phyloP scores from a whole-genome alignment of 2,329 filamentous ascomycete species.

The Aspergillus carbonarius region DNA sequence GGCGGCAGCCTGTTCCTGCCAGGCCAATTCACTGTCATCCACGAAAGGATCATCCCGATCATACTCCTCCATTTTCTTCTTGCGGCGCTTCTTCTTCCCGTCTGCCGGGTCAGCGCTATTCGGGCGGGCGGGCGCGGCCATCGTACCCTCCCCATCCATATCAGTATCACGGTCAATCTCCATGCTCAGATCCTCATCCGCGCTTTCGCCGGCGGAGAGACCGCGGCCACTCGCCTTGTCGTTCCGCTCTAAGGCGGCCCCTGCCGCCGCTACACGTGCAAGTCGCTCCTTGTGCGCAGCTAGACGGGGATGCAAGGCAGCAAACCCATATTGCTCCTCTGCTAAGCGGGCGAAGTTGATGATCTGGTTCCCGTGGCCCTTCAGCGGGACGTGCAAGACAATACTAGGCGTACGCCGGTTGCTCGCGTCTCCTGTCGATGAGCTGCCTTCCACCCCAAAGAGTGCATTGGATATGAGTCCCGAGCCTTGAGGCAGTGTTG shows the following conservation, averaged over 20 bases:
- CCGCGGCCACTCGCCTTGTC: conserved; percentile 65
- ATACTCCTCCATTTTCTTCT: conserved; percentile 68
- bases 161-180: conserved; percentile 74
- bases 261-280: conserved; percentile 81
- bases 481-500: conserved; percentile 60
- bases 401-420: conserved; percentile 67
- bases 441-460: conserved; percentile 54
- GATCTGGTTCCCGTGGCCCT: conserved; percentile 81
- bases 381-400: conserved; percentile 76
- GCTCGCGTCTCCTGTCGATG: conserved; percentile 39
- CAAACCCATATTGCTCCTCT: conserved; percentile 91
- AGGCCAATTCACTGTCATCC: conserved; percentile 90
- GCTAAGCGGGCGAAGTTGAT: conserved; percentile 95
- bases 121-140: conserved; percentile 52
- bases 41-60: conserved; percentile 68
- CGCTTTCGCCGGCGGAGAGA: conserved; percentile 70
- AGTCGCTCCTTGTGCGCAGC: conserved; percentile 86
- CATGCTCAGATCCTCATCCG: conserved; percentile 76
- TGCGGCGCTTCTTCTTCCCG: conserved; percentile 70
- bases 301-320: conserved; percentile 85
- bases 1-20: conserved; percentile 93
- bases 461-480: conserved; percentile 63
- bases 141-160: conserved; percentile 48
- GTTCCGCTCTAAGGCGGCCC: conserved; percentile 77
- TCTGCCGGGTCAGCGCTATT: conserved; percentile 55